Percentiles rank a stretch among this genome's conserved stretches.
Conservation (phyloP, 768 basidiomycete genomes). For the Tulasnella sp. region DNA sequence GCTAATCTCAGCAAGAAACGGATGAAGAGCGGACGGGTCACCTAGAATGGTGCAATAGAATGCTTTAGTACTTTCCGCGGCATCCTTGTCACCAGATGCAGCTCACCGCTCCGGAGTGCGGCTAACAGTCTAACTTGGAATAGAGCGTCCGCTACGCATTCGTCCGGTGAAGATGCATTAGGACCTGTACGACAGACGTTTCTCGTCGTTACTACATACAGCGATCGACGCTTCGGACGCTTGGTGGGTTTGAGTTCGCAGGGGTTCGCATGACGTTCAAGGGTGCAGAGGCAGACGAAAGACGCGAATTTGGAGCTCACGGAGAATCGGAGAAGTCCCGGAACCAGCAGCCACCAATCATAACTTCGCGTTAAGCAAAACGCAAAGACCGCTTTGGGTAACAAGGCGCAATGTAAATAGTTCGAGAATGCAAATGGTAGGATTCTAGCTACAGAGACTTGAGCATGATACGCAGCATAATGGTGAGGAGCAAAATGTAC, state of each 20-base stretch:
- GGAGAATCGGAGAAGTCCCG: background rate
- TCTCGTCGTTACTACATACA: background rate
- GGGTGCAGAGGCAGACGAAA: background rate
- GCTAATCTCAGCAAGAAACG: constrained; percentile 64
- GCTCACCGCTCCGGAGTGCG: constrained; percentile 49
- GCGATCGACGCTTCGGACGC: background rate
- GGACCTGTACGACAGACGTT: background rate
- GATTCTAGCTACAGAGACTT: background rate
- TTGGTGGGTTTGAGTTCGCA: background rate
- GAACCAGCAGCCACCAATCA: background rate
- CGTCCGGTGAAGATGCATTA: background rate
- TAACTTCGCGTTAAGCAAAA: background rate
- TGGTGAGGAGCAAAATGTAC: background rate
- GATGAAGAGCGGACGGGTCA: constrained; percentile 68
- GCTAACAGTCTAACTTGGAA: constrained; percentile 55
- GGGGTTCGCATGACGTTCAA: background rate
- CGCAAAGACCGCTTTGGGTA: background rate
- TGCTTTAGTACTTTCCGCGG: background rate
- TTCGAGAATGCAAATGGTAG: background rate
- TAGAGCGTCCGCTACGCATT: constrained; percentile 30
- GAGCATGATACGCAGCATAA: background rate
- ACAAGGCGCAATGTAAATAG: background rate
- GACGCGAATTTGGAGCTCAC: background rate
- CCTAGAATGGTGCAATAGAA: constrained; percentile 31
- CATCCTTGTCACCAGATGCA: background rate